phyloP scores from a whole-genome alignment of 441 rosid species.

The Codiaeum variegatum region DNA sequence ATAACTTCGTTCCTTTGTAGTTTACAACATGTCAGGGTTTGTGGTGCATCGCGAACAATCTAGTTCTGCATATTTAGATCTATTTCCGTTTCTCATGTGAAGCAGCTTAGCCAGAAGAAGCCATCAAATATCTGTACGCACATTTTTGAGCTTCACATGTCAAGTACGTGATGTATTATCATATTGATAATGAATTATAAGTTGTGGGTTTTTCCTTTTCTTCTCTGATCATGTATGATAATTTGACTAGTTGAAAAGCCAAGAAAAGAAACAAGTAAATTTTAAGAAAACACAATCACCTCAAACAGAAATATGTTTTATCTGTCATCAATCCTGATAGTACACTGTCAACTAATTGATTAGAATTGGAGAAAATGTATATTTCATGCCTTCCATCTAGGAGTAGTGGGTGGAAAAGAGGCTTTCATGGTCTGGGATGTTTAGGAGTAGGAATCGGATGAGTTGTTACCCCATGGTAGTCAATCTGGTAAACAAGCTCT shows the following conservation, averaged over 20 bases:
- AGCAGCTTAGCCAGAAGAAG: background rate
- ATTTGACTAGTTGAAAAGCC: background rate
- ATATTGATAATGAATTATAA: background rate
- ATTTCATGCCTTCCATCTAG: constrained; percentile 8
- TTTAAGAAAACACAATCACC: background rate
- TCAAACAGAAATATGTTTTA: background rate
- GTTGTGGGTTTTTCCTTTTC: background rate
- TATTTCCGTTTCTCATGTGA: background rate
- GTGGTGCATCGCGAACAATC: background rate
- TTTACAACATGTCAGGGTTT: background rate
- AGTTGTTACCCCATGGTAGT: constrained; percentile 56
- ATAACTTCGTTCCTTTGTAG: background rate
- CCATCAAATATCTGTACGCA: background rate
- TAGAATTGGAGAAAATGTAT: constrained; percentile 2
- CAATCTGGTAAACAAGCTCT: constrained; percentile 38
- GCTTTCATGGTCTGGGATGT: constrained; percentile 45
- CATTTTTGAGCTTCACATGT: background rate
- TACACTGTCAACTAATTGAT: constrained; percentile 1
- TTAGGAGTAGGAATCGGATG: constrained; percentile 60
- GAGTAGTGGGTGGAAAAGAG: background rate
- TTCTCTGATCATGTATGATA: background rate
- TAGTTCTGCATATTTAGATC: background rate
- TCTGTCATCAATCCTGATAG: background rate
- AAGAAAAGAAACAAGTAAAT: too few species aligned
- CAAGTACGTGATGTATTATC: background rate